Percentiles rank a stretch among this genome's conserved stretches.
These are phyloP conservation scores for Pseudogymnoascus sp. DNA, from an alignment of 2,329 filamentous ascomycete species.

Conservation along the genomic window DNA sequence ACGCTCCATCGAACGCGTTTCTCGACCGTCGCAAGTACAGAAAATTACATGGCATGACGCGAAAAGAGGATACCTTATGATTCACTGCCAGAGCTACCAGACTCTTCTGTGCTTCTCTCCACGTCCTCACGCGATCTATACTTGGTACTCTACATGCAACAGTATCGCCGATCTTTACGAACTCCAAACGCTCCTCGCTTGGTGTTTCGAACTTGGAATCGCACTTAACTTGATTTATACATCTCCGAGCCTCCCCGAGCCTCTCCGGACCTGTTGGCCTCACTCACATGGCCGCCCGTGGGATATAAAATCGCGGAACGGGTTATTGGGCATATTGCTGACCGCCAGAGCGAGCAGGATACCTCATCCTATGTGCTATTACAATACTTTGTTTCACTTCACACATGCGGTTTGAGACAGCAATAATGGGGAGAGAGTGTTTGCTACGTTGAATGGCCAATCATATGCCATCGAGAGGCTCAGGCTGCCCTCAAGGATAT, in stretches of 20 bases:
- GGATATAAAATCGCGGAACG: background rate
- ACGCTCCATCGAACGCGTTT: constrained; percentile 3
- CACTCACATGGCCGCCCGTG: constrained; percentile 3
- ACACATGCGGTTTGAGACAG: constrained; percentile 5
- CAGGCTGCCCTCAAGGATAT: background rate
- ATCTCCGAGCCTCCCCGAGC: constrained; percentile 2
- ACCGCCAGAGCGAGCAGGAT: background rate
- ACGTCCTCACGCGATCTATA: constrained; percentile 1
- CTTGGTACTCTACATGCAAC: constrained; percentile 1
- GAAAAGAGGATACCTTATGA: constrained; percentile 6
- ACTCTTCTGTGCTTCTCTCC: constrained; percentile 5
- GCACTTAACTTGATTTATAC: constrained; percentile 4
- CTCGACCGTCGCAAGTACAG: background rate
- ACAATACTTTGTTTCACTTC: background rate
- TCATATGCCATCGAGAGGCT: background rate
- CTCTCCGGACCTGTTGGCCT: background rate
- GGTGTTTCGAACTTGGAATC: constrained; percentile 6
- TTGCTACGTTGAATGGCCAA: constrained; percentile 4
- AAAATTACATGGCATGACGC: background rate
- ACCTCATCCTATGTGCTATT: background rate
- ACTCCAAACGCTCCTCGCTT: constrained; percentile 1
- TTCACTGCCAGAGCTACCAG: constrained; percentile 2
- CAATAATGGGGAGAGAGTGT: constrained; percentile 1
- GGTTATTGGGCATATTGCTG: background rate
- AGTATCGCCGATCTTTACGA: background rate